phyloP scores from a whole-genome alignment of 1,284 basidiomycete genomes.

The Ganoderma leucocontextum region DNA sequence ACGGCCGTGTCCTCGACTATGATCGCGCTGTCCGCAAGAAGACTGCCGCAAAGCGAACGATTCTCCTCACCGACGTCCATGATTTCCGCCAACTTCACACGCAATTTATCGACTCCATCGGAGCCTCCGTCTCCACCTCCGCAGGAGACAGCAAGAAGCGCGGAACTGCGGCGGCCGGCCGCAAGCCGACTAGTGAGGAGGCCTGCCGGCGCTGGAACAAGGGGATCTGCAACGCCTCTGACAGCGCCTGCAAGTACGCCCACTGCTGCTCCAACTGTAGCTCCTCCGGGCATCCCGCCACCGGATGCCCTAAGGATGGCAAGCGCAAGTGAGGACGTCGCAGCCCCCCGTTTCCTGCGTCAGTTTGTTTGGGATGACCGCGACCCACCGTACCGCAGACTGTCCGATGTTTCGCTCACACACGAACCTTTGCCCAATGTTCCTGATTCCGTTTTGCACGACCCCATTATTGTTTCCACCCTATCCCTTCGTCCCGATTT shows the following conservation, averaged over 20 bases:
- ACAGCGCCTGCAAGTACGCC: not conserved
- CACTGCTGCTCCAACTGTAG: not conserved
- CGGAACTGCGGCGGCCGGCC: too few relatives aligned
- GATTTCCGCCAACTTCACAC: not conserved
- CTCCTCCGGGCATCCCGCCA: not conserved
- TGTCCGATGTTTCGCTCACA: not conserved
- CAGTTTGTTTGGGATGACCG: not conserved
- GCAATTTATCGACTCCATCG: not conserved
- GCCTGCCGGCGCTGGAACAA: not conserved
- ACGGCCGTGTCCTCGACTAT: not conserved
- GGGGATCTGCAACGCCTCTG: not conserved
- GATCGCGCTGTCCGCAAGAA: not conserved
- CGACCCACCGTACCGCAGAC: not conserved
- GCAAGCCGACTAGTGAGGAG: not conserved
- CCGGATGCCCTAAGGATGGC: not conserved
- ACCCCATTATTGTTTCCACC: not conserved
- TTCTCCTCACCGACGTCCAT: not conserved
- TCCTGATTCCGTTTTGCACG: not conserved
- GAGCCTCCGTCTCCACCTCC: not conserved
- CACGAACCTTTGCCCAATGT: not conserved
- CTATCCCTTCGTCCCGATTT: not conserved
- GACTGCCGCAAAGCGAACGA: not conserved
- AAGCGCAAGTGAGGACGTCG: not conserved
- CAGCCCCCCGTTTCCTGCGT: not conserved
- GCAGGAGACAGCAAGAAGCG: too few relatives aligned